These are phyloP conservation scores for Ogataea saltuana DNA, from an alignment of 805 yeast genomes.

Conservation along the genomic window DNA sequence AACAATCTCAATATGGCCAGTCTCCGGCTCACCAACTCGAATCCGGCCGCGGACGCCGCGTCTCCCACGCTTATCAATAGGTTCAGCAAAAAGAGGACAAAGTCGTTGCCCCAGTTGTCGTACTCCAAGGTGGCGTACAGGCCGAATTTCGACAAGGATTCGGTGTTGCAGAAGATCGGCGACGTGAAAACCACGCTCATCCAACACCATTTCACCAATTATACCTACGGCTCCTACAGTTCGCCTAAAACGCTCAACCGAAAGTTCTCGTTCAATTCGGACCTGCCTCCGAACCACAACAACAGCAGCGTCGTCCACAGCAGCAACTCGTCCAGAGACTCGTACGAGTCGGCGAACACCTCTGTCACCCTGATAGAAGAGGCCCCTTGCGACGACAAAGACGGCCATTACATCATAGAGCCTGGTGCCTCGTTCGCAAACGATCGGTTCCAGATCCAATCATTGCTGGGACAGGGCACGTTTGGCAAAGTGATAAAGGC, in stretches of 20 bases:
- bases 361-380: constrained; percentile 30
- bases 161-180: constrained; percentile 42
- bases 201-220: constrained; percentile 28
- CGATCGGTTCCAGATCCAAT: constrained; percentile 62
- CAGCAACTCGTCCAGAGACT: constrained; percentile 24
- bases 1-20: constrained; percentile 21
- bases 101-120: constrained; percentile 55
- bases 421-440: constrained; percentile 67
- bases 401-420: constrained; percentile 72
- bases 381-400: constrained; percentile 56
- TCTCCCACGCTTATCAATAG: constrained; percentile 3
- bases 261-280: constrained; percentile 31
- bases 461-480: constrained; percentile 86
- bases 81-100: constrained; percentile 45
- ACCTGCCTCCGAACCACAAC: constrained; percentile 10
- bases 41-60: constrained; percentile 1
- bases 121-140: constrained; percentile 45
- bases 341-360: constrained; percentile 23
- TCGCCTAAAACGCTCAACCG: constrained; percentile 16
- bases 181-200: constrained; percentile 42
- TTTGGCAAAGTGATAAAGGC: constrained; percentile 89
- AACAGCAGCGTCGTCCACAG: constrained; percentile 8
- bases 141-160: constrained; percentile 34
- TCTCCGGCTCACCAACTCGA: constrained; percentile 18
- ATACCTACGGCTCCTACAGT: constrained; percentile 32